These are phyloP conservation scores for Taxawa tesnikishii DNA, from an alignment of 2,329 filamentous ascomycete species.

Conservation along the genomic window DNA sequence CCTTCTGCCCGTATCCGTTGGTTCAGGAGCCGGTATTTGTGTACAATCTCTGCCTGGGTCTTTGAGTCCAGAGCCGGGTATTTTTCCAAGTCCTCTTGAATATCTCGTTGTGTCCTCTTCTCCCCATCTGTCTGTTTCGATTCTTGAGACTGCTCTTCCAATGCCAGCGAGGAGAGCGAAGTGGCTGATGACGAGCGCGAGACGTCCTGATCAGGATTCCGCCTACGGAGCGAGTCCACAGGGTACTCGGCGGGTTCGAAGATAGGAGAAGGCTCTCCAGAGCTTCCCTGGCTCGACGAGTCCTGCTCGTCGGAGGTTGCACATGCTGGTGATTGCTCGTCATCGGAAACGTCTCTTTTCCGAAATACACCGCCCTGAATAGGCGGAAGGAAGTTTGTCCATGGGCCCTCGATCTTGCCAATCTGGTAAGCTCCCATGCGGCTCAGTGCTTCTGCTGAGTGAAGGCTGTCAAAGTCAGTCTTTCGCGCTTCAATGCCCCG, in stretches of 20 bases:
- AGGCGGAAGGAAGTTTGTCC: conserved; percentile 77
- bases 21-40: conserved; percentile 71
- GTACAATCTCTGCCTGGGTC: conserved; percentile 64
- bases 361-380: conserved; percentile 78
- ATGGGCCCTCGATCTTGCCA: conserved; percentile 63
- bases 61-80: conserved; percentile 66
- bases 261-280: conserved; percentile 43
- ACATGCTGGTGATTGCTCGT: neutral
- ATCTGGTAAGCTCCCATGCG: conserved; percentile 73
- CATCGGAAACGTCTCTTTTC: conserved; percentile 22
- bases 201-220: conserved; percentile 4
- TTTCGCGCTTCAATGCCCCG: too few species aligned
- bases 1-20: conserved; percentile 59
- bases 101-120: conserved; percentile 59
- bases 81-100: conserved; percentile 61
- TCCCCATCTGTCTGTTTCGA: conserved; percentile 38
- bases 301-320: conserved; percentile 16
- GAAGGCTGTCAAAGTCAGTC: conserved; percentile 33
- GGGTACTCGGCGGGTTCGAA: conserved; percentile 41
- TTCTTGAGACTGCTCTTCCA: conserved; percentile 20
- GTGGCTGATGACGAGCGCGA: conserved; percentile 41
- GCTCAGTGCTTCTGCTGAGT: conserved; percentile 63
- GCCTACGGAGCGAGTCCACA: conserved; percentile 4
- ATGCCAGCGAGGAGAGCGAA: conserved; percentile 43
- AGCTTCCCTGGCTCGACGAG: conserved; percentile 41